Base-by-base conservation (phyloP, 805 yeast species). In the Suhomyces xylopsoci region DNA sequence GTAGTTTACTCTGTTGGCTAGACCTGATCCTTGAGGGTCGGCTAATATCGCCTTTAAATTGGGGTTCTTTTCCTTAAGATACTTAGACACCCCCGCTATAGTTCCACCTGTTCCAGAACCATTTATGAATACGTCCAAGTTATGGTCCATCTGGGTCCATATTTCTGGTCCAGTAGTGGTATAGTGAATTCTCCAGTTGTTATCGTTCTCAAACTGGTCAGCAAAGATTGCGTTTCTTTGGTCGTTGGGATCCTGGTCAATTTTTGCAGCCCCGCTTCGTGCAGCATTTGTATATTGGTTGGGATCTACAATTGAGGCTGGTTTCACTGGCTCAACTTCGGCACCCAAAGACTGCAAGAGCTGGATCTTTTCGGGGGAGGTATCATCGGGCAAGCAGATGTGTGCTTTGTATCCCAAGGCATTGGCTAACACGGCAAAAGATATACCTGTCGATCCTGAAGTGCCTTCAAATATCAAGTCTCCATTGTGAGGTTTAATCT, bases 11-110 rank as follows among this genome's bases (percentile, higher is more conserved):
- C 96, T 74, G 70, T 93, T 90, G 63, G 79, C 88, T 57, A 94
- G 80, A 0, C 99, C 99, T 14, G 94, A 85, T 0, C 99, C 99
- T 62, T 90, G 97, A 0, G 98, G 98, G 68, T 93, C 99, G 0
- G 97, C 97, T 28, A 94, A 72, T 2, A 89, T 78, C 1, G 87
- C 80, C 45, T 69, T 74, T 0, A 87, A 63, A 0, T 64, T 46
- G 0, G 74, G 64, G 15, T 74, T 62, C 36, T 73, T 65, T 50
- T 77, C 81, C 62, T 85, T 90, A 40, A 65, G 51, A 51, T 55
- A 65, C 47, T 51, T 56, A 7, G 64, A 51, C 10, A 65, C 69
- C 2, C 69, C 69, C 0, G 67, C 59, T 9, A 65, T 65, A 48
- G 69, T 65, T 20, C 69, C 69, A 49, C 94, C 99, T 0, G 99